phyloP scores from a whole-genome alignment of 805 yeast genomes.

The Saturnispora sanitii region DNA sequence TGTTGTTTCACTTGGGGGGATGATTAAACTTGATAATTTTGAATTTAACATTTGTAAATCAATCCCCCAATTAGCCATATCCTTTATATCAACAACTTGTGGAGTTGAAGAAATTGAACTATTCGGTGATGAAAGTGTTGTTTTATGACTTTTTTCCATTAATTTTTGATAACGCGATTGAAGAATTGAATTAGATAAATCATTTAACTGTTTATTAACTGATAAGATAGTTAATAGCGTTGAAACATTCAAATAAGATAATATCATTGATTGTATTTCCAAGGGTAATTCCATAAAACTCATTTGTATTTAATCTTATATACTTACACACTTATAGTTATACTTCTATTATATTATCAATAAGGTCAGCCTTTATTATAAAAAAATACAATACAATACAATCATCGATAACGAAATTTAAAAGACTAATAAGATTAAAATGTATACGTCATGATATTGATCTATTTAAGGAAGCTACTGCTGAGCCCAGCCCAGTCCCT shows the following conservation, averaged over 20 bases:
- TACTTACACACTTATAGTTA: too few relatives aligned
- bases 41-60: too few relatives aligned
- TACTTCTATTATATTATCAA: too few relatives aligned
- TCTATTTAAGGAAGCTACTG: not conserved
- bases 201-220: conserved; percentile 8
- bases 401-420: too few relatives aligned
- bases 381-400: too few relatives aligned
- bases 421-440: too few relatives aligned
- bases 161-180: too few relatives aligned
- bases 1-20: too few relatives aligned
- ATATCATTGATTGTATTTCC: conserved; percentile 16
- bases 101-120: not conserved
- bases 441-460: not conserved
- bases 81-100: too few relatives aligned
- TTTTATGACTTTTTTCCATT: not conserved
- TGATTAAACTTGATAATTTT: too few relatives aligned
- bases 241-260: conserved; percentile 10
- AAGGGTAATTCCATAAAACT: conserved; percentile 11
- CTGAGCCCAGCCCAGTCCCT: not conserved
- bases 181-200: conserved; percentile 3
- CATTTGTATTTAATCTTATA: not conserved
- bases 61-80: too few relatives aligned
- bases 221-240: conserved; percentile 10
- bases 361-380: too few relatives aligned
- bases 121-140: conserved; percentile 20